Conservation (phyloP, 306 rosid species). For the Rosa lucieae region DNA sequence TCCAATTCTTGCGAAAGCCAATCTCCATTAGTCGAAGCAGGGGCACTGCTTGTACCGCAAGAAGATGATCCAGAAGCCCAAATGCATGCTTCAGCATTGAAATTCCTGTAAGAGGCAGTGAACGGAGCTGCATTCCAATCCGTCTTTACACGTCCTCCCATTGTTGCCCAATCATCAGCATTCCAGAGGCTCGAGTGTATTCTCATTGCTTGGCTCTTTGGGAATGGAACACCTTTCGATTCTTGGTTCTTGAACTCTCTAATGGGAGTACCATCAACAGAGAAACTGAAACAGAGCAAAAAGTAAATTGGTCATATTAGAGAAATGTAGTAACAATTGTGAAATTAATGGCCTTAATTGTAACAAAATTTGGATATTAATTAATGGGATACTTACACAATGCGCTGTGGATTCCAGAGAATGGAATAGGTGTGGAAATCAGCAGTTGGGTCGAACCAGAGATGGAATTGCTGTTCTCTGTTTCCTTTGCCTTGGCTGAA, state of each 20-base stretch:
- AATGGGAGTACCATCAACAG: conserved; percentile 64
- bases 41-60: conserved; percentile 31
- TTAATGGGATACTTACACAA: conserved; percentile 39
- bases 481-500: conserved; percentile 65
- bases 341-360: not conserved
- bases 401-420: conserved; percentile 66
- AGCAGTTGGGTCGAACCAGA: conserved; percentile 73
- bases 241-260: conserved; percentile 77
- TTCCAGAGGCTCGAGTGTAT: conserved; percentile 69
- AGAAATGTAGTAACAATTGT: not conserved
- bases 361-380: not conserved
- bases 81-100: conserved; percentile 56
- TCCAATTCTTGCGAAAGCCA: conserved; percentile 57
- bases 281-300: conserved; percentile 40
- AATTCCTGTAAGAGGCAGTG: conserved; percentile 56
- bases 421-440: conserved; percentile 70
- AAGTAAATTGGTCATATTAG: not conserved
- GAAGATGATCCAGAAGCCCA: conserved; percentile 44
- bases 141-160: conserved; percentile 70
- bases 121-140: conserved; percentile 70
- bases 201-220: conserved; percentile 58
- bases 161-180: conserved; percentile 88
- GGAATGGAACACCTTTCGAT: conserved; percentile 52
- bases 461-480: conserved; percentile 68
- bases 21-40: not conserved